phyloP scores from a whole-genome alignment of 495 filamentous ascomycete genomes.

The Apodospora peruviana region DNA sequence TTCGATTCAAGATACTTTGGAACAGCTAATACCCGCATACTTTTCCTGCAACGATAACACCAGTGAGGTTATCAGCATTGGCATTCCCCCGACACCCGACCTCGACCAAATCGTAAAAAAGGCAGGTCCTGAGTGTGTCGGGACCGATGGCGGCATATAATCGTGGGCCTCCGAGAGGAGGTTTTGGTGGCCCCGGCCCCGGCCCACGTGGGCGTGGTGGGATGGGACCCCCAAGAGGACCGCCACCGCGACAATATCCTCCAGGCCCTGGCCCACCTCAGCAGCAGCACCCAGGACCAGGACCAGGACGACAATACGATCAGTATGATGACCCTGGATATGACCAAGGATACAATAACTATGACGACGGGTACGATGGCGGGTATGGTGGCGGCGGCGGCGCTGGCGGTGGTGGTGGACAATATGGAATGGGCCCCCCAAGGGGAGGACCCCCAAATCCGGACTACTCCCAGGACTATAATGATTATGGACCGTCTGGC shows the following conservation, averaged over 20 bases:
- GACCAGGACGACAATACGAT: no score
- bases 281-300: conserved; percentile 30
- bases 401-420: conserved; percentile 38
- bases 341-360: conserved; percentile 41
- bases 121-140: conserved; percentile 8
- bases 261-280: conserved; percentile 27
- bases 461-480: conserved; percentile 49
- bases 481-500: conserved; percentile 35
- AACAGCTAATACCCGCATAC: neutral
- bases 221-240: conserved; percentile 42
- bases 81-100: neutral
- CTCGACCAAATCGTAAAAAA: neutral
- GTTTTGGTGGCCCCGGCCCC: conserved; percentile 28
- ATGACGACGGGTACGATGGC: conserved; percentile 45
- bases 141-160: conserved; percentile 42
- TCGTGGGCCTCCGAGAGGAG: conserved; percentile 36
- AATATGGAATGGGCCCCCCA: conserved; percentile 46
- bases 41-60: neutral
- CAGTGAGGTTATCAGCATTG: no score
- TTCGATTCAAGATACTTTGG: neutral
- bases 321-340: conserved; percentile 46
- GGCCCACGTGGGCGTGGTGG: conserved; percentile 42
- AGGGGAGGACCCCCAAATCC: conserved; percentile 41
- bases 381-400: conserved; percentile 47
- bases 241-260: conserved; percentile 43